phyloP scores from a whole-genome alignment of 2,329 filamentous ascomycete species.

The Calcarisporium arbuscula region DNA sequence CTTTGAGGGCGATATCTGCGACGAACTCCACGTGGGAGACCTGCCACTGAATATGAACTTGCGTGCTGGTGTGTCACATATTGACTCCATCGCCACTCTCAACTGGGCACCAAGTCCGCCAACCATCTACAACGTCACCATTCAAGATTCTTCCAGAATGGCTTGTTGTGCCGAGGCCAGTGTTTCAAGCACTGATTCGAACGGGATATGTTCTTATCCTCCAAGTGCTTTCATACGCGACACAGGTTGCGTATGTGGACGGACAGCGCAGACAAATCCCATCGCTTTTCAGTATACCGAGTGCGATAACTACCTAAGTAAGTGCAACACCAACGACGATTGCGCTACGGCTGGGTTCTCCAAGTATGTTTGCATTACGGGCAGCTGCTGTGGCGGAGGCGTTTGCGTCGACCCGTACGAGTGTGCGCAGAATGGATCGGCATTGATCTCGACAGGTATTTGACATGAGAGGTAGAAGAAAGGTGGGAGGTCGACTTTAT shows the following conservation, averaged over 20 bases:
- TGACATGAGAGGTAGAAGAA: no score
- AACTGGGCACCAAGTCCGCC: slow-evolving; percentile 21
- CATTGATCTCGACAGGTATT: slow-evolving; percentile 18
- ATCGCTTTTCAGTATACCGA: slow-evolving; percentile 27
- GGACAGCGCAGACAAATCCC: slow-evolving; percentile 15
- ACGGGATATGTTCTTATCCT: slow-evolving; percentile 23
- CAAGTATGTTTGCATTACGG: slow-evolving; percentile 24
- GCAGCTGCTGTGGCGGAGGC: slow-evolving; percentile 28
- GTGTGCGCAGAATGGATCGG: slow-evolving; percentile 27
- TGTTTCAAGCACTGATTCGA: slow-evolving; percentile 14
- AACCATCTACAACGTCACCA: slow-evolving; percentile 21
- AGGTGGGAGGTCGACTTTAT: no score
- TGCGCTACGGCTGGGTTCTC: slow-evolving; percentile 18
- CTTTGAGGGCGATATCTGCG: slow-evolving; percentile 27
- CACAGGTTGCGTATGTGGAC: slow-evolving; percentile 29
- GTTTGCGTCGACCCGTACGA: slow-evolving; percentile 30
- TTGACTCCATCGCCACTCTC: slow-evolving; percentile 22
- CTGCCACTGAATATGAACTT: slow-evolving; percentile 27
- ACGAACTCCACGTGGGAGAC: slow-evolving; percentile 23
- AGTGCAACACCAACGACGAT: slow-evolving; percentile 18
- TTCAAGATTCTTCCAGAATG: slow-evolving; percentile 24
- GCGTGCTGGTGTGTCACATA: slow-evolving; percentile 20
- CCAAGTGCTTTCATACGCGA: slow-evolving; percentile 19
- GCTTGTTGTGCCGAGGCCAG: slow-evolving; percentile 26
- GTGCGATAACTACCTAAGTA: slow-evolving; percentile 24